These are phyloP conservation scores for Globisporangium lucens DNA, from an alignment of 352 stramenopile species.

Conservation along the genomic window DNA sequence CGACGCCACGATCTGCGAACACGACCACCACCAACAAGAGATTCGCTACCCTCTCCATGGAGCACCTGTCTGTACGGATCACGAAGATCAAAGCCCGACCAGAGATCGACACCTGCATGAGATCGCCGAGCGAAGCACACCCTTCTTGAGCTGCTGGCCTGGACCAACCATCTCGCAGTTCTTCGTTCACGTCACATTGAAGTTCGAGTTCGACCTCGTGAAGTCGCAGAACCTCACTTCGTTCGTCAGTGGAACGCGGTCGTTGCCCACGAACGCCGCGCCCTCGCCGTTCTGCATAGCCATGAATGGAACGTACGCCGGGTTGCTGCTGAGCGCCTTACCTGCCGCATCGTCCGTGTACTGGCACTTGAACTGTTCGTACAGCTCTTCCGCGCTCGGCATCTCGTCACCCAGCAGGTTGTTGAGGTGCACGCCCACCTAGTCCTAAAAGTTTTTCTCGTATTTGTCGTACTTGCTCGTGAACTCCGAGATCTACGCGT, in stretches of 20 bases:
- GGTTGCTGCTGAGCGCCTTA: constrained; percentile 15
- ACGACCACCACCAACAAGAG: constrained; percentile 65
- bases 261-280: constrained; percentile 55
- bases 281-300: constrained; percentile 45
- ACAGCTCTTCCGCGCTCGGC: constrained; percentile 37
- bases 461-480: constrained; percentile 44
- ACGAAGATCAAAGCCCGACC: constrained; percentile 75
- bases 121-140: constrained; percentile 56
- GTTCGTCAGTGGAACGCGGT: constrained; percentile 62
- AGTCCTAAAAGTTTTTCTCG: constrained; percentile 49
- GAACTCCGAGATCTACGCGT: constrained; percentile 43
- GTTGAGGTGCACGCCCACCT: constrained; percentile 57
- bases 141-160: constrained; percentile 62
- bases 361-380: constrained; percentile 57
- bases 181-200: constrained; percentile 61
- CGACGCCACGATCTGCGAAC: constrained; percentile 61
- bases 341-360: constrained; percentile 45
- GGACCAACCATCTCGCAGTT: constrained; percentile 62
- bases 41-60: constrained; percentile 58
- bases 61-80: constrained; percentile 76
- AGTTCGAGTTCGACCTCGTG: constrained; percentile 66
- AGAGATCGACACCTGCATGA: constrained; percentile 72
- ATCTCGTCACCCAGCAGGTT: constrained; percentile 32
- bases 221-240: constrained; percentile 62
- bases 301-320: constrained; percentile 38